Evolutionary conservation across 2,329 filamentous ascomycete species (phyloP).

Genomic region (Dothidotthia symphoricarpi): DNA sequence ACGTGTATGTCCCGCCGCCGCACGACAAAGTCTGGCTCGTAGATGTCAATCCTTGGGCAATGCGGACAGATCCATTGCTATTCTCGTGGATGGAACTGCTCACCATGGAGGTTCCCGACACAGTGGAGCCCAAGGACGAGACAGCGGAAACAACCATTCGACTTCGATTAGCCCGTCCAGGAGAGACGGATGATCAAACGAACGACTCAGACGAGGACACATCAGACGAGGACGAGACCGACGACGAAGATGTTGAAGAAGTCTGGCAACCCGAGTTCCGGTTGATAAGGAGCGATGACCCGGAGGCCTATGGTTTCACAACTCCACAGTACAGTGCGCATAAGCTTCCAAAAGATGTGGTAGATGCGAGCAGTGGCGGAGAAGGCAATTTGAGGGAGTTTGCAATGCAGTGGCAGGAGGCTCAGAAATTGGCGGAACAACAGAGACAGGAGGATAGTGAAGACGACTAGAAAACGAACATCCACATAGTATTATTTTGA

Average conservation of each 20-base stretch:
- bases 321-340: constrained; percentile 90
- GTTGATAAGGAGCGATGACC: constrained; percentile 78
- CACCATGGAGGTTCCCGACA: constrained; percentile 60
- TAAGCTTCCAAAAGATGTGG: constrained; percentile 91
- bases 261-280: constrained; percentile 72
- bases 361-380: constrained; percentile 60
- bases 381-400: constrained; percentile 74
- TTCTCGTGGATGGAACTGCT: constrained; percentile 90
- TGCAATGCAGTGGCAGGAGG: constrained; percentile 51
- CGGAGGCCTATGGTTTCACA: constrained; percentile 82
- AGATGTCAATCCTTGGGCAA: constrained; percentile 94
- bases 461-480: constrained; percentile 26
- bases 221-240: constrained; percentile 24
- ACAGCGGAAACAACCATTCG: constrained; percentile 31
- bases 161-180: constrained; percentile 10
- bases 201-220: constrained; percentile 3
- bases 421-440: constrained; percentile 43
- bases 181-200: constrained; percentile 3
- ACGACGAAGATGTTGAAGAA: constrained; percentile 54
- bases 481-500: not conserved
- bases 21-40: constrained; percentile 79
- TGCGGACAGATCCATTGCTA: constrained; percentile 80
- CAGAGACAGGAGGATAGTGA: constrained; percentile 42
- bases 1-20: constrained; percentile 81
- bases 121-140: not conserved